A percentile compares a stretch with the other conserved stretches of the same genome.
Conservation (phyloP, 306 rosid genomes). For the Calophaca sinica region DNA sequence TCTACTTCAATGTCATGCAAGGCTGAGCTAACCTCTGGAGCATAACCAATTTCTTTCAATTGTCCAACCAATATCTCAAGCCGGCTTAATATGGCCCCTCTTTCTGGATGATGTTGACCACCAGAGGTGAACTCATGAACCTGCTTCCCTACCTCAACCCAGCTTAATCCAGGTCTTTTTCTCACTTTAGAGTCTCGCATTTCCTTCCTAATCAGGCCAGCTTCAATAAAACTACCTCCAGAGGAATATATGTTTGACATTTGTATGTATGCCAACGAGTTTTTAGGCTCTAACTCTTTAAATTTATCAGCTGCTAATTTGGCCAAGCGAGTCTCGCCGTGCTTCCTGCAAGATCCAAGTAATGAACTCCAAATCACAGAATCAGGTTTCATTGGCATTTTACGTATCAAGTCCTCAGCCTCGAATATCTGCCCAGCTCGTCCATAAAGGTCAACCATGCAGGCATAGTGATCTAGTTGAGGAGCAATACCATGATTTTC, state of each 20-base stretch:
- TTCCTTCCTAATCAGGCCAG: conserved; percentile 69
- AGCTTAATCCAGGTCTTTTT: conserved; percentile 91
- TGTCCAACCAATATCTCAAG: conserved; percentile 68
- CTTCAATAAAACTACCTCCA: conserved; percentile 70
- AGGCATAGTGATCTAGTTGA: conserved; percentile 81
- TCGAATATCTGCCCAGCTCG: conserved; percentile 74
- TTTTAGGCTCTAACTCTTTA: conserved; percentile 68
- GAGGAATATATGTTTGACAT: conserved; percentile 82
- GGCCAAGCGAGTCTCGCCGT: conserved; percentile 72
- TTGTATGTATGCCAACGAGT: conserved; percentile 77
- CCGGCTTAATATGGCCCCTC: conserved; percentile 53
- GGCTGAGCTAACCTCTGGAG: conserved; percentile 71
- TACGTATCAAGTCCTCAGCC: conserved; percentile 68
- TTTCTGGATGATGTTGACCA: conserved; percentile 65
- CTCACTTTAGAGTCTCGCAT: conserved; percentile 76
- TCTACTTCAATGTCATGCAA: conserved; percentile 77
- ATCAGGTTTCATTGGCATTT: conserved; percentile 88
- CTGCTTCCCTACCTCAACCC: conserved; percentile 76
- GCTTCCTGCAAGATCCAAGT: conserved; percentile 89
- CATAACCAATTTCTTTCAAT: conserved; percentile 83
- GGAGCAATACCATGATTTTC: conserved; percentile 59
- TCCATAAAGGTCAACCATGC: conserved; percentile 92
- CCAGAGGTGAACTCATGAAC: conserved; percentile 90
- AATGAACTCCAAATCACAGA: conserved; percentile 91
- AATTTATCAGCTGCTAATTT: conserved; percentile 74